These are phyloP conservation scores for Sparassis latifolia DNA, from an alignment of 1,284 basidiomycete species.

Conservation along the genomic window DNA sequence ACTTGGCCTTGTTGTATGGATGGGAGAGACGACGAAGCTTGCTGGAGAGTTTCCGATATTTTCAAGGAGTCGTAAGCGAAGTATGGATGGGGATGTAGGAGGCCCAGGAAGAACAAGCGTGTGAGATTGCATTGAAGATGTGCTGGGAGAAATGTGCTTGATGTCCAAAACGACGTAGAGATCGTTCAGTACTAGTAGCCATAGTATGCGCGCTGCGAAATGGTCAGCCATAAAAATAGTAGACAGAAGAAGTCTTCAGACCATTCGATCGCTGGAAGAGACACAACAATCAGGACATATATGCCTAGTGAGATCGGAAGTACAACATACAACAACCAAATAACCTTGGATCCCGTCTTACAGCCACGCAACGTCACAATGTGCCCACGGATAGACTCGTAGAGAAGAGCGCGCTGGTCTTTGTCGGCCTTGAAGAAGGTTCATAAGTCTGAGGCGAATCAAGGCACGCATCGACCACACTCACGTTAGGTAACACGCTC, in stretches of 20 bases:
- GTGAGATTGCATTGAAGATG: constrained; percentile 3
- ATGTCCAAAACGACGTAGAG: background rate
- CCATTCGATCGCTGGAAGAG: constrained; percentile 42
- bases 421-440: constrained; percentile 55
- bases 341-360: constrained; percentile 82
- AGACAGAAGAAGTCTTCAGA: constrained; percentile 12
- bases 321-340: constrained; percentile 74
- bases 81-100: background rate
- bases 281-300: constrained; percentile 2
- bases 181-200: constrained; percentile 28
- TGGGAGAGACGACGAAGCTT: background rate
- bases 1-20: constrained; percentile 4
- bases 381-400: constrained; percentile 78
- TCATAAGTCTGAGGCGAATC: background rate
- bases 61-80: background rate
- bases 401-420: constrained; percentile 69
- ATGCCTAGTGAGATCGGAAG: background rate
- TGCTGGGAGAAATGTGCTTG: background rate
- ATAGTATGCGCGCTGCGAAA: constrained; percentile 38
- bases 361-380: constrained; percentile 80
- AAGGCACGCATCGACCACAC: constrained; percentile 6
- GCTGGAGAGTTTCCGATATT: background rate
- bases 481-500: constrained; percentile 65
- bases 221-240: constrained; percentile 9
- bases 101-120: background rate